Evolutionary conservation across 345 rosid genomes (phyloP), one percentile per base, ranked within the genome.

Genomic region (Camelina hispida): DNA sequence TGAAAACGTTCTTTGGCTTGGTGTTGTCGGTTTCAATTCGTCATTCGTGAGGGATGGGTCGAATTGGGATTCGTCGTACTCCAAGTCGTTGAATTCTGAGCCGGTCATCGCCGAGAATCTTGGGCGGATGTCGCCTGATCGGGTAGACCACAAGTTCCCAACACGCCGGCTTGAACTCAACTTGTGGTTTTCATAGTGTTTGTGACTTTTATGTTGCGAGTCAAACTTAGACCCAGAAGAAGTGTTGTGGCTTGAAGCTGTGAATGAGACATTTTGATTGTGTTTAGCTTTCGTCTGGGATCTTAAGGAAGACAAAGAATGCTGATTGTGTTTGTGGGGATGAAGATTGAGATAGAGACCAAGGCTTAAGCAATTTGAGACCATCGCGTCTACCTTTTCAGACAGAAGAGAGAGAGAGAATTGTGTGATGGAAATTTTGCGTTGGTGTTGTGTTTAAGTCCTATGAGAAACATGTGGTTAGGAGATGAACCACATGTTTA

Each of bases 41-140:
- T 94, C 98, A 62, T 90, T 94, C 9, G 88, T 85, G 66, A 93
- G 94, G 0, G 85, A 72, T 15, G 89, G 90, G 42, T 88, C 89
- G 62, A 79, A 73, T 28, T 68, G 43, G 6, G 86, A 79, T 38
- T 87, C 83, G 28, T 72, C 77, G 17, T 59, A 67, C 0, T 18
- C 46, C 11, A 80, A 43, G 1, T 78, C 83, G 30, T 71, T 78
- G 5, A 51, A 13, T 52, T 69, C 73, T 7, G 82, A 55, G 28
- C 60, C 74, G 2, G 65, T 73, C 64, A 68, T 68, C 2, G 81
- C 35, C 18, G 73, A 30, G 42, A 38, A 74, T 74, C 73, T 81
- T 84, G 88, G 81, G 74, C 37, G 77, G 80, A 47, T 76, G 37
- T 23, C 3, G 46, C 76, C 43, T 0, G 58, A 69, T 28, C 62